Conservation (phyloP, 2,329 filamentous ascomycete species). For the Polychaeton citri region DNA sequence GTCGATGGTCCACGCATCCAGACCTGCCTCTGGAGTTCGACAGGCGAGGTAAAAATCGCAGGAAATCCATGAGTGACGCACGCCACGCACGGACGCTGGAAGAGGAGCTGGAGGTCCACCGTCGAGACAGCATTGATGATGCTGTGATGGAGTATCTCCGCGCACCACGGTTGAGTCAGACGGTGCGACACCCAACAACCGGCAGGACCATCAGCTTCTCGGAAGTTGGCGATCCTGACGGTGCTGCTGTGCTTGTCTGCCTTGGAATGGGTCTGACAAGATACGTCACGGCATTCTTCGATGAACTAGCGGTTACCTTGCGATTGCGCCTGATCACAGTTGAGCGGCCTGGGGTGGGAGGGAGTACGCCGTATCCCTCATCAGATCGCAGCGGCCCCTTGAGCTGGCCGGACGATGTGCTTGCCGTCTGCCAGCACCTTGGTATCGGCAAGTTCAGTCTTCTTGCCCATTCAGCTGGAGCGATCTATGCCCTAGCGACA, state of each 20-base stretch:
- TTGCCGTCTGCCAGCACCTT: conserved; percentile 80
- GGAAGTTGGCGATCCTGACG: conserved; percentile 84
- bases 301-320: conserved; percentile 79
- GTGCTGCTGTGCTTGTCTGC: conserved; percentile 87
- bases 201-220: conserved; percentile 88
- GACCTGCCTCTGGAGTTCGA: conserved; percentile 14
- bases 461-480: conserved; percentile 86
- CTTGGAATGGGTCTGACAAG: conserved; percentile 95
- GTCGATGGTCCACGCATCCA: conserved; percentile 14
- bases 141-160: conserved; percentile 76
- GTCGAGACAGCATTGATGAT: conserved; percentile 76
- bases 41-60: conserved; percentile 11
- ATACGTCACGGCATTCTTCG: conserved; percentile 94
- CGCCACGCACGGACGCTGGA: conserved; percentile 26
- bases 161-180: conserved; percentile 74
- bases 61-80: conserved; percentile 21
- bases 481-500: conserved; percentile 94
- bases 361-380: conserved; percentile 74
- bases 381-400: conserved; percentile 67
- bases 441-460: conserved; percentile 95
- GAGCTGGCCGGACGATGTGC: conserved; percentile 88
- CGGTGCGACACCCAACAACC: conserved; percentile 71
- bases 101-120: conserved; percentile 26
- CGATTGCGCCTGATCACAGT: conserved; percentile 85
- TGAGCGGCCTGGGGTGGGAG: conserved; percentile 85